A percentile compares a stretch with the other conserved stretches of the same genome.
Conservation (phyloP, 352 stramenopile genomes). For the Phytophthora tentaculata region DNA sequence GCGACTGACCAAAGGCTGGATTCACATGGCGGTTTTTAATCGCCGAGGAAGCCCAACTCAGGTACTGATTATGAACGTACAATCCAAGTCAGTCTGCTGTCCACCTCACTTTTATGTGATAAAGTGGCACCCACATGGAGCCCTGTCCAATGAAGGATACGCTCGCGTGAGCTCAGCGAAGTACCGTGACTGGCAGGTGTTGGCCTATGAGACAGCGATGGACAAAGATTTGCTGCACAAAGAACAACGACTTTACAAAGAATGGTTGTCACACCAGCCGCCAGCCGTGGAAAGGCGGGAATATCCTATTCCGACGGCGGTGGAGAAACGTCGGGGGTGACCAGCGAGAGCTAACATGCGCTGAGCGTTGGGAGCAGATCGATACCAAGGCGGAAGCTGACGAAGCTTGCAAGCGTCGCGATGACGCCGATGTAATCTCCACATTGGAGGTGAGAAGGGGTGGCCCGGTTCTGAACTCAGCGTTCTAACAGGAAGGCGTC, state of each 20-base stretch:
- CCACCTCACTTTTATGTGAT: background rate
- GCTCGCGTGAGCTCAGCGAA: background rate
- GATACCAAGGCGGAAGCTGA: background rate
- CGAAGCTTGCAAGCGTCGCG: no score
- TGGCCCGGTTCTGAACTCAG: no score
- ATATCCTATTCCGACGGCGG: background rate
- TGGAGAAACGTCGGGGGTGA: background rate
- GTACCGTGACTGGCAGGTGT: background rate
- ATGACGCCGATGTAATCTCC: no score
- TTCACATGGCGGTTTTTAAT: background rate
- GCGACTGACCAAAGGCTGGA: background rate
- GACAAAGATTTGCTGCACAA: background rate
- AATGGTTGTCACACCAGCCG: background rate
- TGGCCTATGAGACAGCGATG: background rate
- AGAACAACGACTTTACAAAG: background rate
- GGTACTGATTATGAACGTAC: background rate
- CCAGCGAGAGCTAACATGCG: background rate
- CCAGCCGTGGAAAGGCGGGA: background rate
- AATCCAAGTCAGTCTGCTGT: background rate
- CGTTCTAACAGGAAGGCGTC: no score
- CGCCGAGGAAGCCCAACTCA: background rate
- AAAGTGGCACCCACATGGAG: background rate
- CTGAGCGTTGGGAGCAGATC: background rate
- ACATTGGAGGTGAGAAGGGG: no score
- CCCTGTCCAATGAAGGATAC: background rate